These are phyloP conservation scores for Pleurozium schreberi DNA, from an alignment of 225 moss, liverwort and hornwort species.

Conservation along the genomic window DNA sequence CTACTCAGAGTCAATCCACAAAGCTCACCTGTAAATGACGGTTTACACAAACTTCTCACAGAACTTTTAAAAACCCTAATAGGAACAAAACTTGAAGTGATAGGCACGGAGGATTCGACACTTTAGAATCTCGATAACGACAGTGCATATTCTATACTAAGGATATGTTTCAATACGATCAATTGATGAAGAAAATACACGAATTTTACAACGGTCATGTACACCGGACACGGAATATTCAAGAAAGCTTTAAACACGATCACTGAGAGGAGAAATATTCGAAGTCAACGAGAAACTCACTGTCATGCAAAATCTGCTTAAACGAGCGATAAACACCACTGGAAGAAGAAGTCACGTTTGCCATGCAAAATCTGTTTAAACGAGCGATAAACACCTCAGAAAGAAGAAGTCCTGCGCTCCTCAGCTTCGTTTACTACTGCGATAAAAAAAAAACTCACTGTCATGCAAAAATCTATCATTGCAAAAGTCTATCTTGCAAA, in stretches of 20 bases:
- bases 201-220: background rate
- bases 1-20: background rate
- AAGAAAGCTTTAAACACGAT: background rate
- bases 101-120: background rate
- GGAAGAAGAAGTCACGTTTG: slow-evolving; percentile 12
- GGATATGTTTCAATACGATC: background rate
- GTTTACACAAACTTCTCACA: background rate
- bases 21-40: background rate
- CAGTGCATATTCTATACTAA: background rate
- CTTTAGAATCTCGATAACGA: background rate
- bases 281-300: slow-evolving; percentile 16
- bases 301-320: slow-evolving; percentile 33
- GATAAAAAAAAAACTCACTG: background rate
- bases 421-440: background rate
- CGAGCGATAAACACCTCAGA: background rate
- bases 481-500: background rate
- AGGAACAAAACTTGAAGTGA: background rate
- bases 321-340: slow-evolving; percentile 26
- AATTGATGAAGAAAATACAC: background rate
- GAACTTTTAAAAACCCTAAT: background rate
- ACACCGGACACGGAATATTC: background rate
- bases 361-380: background rate
- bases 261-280: background rate
- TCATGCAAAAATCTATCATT: too few species aligned
- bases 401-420: background rate